Evolutionary conservation across 768 basidiomycete species (phyloP), one percentile per base, ranked within the genome.

Genomic region (Amyloporia xantha): DNA sequence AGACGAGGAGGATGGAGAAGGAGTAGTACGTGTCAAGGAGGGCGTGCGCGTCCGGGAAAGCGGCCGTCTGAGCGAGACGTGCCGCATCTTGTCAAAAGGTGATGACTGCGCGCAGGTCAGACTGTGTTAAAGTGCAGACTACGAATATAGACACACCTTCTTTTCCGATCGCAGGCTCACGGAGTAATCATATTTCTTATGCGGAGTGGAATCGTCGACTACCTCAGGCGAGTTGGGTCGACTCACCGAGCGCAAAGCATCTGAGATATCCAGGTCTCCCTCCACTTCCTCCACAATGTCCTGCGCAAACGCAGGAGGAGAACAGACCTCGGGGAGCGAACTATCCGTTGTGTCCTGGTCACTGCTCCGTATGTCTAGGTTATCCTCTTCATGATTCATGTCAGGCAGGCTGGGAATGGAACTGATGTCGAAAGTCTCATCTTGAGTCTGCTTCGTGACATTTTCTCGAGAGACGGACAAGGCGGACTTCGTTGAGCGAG

Each of bases 401-500:
- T 57, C 40, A 2, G 64, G 61, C 17, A 63, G 44, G 39, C 54
- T 57, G 6, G 62, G 63, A 33, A 68, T 67, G n/a, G 54, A 25
- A 55, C 66, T 68, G 27, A 64, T 52, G 27, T 68, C 66, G 46
- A 69, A 68, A 47, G 62, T 66, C 10, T 56, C 55, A 10, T 37
- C 40, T 19, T 21, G 48, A 1, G 24, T 13, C 26, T 21, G 48
- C 20, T 42, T 50, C n/a, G 46, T 27, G 1, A 43, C 41, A 26
- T 54, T 47, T 3, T 49, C 50, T 13, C 55, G 44, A 5, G 64
- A 65, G 4, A 21, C 49, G 4, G 59, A 57, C 1, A 80, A 68
- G 12, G 52, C 64, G 2, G 68, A 68, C 30, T 66, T 66, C 48
- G 65, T 65, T 13, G 71, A 70, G 30, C 74, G 68, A 9, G 72